These are phyloP conservation scores for Xylariaceae sp. DNA, from an alignment of 2,329 filamentous ascomycete species.

Conservation along the genomic window DNA sequence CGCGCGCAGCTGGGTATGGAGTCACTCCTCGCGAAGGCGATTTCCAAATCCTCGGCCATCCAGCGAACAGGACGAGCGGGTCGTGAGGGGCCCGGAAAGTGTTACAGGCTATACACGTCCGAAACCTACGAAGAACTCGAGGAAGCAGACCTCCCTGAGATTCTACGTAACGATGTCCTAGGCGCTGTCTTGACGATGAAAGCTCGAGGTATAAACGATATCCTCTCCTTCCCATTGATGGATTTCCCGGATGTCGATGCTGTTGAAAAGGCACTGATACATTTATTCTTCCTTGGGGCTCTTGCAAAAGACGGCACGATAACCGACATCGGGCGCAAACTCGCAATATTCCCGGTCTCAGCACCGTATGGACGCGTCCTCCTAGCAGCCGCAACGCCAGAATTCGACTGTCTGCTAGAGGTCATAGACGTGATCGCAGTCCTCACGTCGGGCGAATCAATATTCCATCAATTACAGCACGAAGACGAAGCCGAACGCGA, in stretches of 20 bases:
- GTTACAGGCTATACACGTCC: constrained; percentile 84
- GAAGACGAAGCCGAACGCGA: constrained; percentile 14
- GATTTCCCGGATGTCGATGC: constrained; percentile 74
- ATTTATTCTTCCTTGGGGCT: constrained; percentile 75
- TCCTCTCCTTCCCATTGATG: constrained; percentile 79
- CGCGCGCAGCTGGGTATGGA: constrained; percentile 81
- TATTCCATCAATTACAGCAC: constrained; percentile 54
- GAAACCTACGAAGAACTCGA: constrained; percentile 66
- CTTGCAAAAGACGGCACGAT: constrained; percentile 69
- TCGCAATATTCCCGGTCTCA: constrained; percentile 79
- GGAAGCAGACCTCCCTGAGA: constrained; percentile 78
- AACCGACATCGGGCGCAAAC: constrained; percentile 67
- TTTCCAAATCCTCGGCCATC: constrained; percentile 89
- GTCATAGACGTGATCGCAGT: constrained; percentile 78
- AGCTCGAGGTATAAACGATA: constrained; percentile 77
- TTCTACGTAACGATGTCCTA: constrained; percentile 82
- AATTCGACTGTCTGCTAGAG: constrained; percentile 71
- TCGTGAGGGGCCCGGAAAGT: constrained; percentile 86
- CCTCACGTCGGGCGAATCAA: constrained; percentile 59
- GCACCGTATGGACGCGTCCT: constrained; percentile 79
- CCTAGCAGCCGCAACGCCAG: constrained; percentile 68
- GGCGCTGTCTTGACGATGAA: constrained; percentile 91
- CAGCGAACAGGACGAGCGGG: constrained; percentile 90
- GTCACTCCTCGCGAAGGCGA: constrained; percentile 82
- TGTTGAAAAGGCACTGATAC: constrained; percentile 75